Evolutionary conservation across 2,329 filamentous ascomycete species (phyloP), one percentile per base, ranked within the genome.

Genomic region (Curvularia lunata): DNA sequence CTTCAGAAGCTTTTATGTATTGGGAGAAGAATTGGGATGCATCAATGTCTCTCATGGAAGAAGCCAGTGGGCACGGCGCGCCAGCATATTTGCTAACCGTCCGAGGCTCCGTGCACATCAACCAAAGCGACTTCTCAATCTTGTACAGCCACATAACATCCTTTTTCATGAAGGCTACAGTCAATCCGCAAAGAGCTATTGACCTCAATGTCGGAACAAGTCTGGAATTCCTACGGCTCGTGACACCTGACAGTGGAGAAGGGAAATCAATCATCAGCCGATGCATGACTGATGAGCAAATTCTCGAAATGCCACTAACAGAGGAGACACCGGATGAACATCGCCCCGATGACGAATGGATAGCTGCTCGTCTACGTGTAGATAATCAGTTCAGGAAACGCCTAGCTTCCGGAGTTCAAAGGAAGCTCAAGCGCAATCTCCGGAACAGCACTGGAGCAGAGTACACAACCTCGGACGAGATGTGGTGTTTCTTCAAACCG

Each of bases 1-100:
- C 88, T 48, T 85, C 83, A 5, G 88, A 90, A 72, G 87, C 86
- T 0, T 90, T 90, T 75, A 88, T 88, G 80, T 87, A 89, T 74
- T 90, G 87, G 87, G 81, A 84, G 21, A 79, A 81, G 2, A 90
- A 89, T 59, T 88, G 88, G 67, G 76, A 85, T 40, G 80, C 83
- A 34, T 80, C 89, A 9, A 79, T 83, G 60, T 77, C 79, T 0
- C 77, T 90, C 16, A 84, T 86, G 69, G 75, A 82, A 23, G 86
- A 90, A 73, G 83, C 80, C 1, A 80, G 77, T 38, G 78, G 79
- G 9, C 77, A 80, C 8, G 80, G 80, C 10, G 75, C 74, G 6
- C 81, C 80, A 9, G 73, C 80, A 6, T 82, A 79, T 69, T 72
- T 82, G 0, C 69, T 81, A 47, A 83, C 81, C 0, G 75, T 83